phyloP scores from a whole-genome alignment of 75 land plant genomes.

The Chamaecyparis obtusa region DNA sequence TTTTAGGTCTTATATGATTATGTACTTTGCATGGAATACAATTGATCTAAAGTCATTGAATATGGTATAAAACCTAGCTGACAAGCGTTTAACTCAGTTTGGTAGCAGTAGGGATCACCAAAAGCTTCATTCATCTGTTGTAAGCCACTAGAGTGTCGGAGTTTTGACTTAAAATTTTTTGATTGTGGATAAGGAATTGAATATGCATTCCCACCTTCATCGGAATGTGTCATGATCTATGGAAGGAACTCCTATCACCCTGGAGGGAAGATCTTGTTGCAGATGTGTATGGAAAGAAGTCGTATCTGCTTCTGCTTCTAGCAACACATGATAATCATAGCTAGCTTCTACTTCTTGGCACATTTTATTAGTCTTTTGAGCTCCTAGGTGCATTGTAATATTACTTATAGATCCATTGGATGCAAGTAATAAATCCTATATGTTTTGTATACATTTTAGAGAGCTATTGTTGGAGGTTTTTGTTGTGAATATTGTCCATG shows the following conservation, averaged over 20 bases:
- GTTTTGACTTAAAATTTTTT: neutral
- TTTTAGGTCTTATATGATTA: neutral
- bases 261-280: neutral
- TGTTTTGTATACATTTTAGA: no score
- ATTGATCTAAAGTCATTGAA: neutral
- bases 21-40: slow-evolving; percentile 7
- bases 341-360: no score
- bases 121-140: slow-evolving; percentile 1
- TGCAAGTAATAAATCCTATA: no score
- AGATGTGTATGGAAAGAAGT: slow-evolving; percentile 5
- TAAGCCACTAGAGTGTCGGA: neutral
- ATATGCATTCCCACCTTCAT: slow-evolving; percentile 2
- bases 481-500: slow-evolving; percentile 90
- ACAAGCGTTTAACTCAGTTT: neutral
- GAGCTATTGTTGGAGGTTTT: no score
- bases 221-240: neutral
- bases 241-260: neutral
- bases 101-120: slow-evolving; percentile 3
- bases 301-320: slow-evolving; percentile 16
- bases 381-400: no score
- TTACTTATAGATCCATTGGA: no score
- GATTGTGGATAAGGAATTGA: neutral
- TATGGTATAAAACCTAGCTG: neutral
- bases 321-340: slow-evolving; percentile 21
- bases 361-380: no score